Evolutionary conservation across 2,329 filamentous ascomycete species (phyloP).

Genomic region (Aspergillus terreus): DNA sequence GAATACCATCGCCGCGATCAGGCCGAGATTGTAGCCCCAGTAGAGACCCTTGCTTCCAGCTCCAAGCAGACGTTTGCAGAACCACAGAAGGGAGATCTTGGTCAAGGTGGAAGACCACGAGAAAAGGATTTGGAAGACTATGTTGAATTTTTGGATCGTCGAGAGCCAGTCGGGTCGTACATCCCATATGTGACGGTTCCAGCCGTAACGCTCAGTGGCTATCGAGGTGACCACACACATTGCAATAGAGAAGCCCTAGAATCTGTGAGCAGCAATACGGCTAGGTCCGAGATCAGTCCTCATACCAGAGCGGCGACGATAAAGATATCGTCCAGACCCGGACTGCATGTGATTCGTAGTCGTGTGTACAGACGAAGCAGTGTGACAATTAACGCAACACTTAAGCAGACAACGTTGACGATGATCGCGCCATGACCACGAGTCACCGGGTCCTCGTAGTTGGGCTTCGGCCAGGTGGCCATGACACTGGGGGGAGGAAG

Average conservation of each 20-base stretch:
- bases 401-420: constrained; percentile 38
- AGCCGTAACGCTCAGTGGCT: constrained; percentile 30
- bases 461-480: constrained; percentile 45
- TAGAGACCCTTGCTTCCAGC: constrained; percentile 25
- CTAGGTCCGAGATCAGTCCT: neutral
- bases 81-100: constrained; percentile 37
- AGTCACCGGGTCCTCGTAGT: constrained; percentile 45
- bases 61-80: constrained; percentile 32
- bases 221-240: constrained; percentile 34
- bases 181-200: constrained; percentile 43
- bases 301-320: constrained; percentile 42
- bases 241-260: constrained; percentile 30
- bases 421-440: constrained; percentile 43
- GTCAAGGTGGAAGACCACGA: constrained; percentile 30
- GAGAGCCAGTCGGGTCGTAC: constrained; percentile 27
- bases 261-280: neutral
- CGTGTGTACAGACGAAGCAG: constrained; percentile 47
- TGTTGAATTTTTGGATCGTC: constrained; percentile 32
- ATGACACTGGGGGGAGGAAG: constrained; percentile 42
- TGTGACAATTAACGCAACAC: constrained; percentile 39
- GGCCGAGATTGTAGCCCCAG: constrained; percentile 20
- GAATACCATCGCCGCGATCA: constrained; percentile 26
- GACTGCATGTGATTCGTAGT: constrained; percentile 41
- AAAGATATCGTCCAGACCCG: constrained; percentile 47
- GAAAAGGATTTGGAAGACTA: constrained; percentile 37